Conservation (phyloP, 257 asterid species). For the Ballota nigra region DNA sequence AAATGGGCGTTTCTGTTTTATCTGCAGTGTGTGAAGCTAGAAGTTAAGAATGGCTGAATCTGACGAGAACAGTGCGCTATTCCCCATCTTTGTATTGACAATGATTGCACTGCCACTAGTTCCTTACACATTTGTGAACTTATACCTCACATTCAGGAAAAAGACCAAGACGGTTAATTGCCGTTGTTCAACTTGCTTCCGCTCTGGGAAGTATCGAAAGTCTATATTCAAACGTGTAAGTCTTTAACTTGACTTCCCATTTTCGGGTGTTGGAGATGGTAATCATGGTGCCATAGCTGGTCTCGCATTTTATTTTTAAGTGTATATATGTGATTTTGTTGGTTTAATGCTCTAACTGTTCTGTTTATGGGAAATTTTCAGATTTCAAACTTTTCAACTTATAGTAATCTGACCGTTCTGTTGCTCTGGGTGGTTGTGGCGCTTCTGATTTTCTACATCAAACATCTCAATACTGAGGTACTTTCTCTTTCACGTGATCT, state of each 20-base stretch:
- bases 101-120: conserved; percentile 92
- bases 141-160: conserved; percentile 58
- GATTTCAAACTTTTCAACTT: conserved; percentile 95
- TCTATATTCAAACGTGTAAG: conserved; percentile 87
- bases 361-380: conserved; percentile 37
- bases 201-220: conserved; percentile 90
- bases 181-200: conserved; percentile 85
- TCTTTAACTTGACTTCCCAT: conserved; percentile 8
- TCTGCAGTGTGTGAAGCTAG: conserved; percentile 33
- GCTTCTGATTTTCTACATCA: conserved; percentile 67
- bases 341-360: conserved; percentile 12
- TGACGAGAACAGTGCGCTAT: conserved; percentile 89
- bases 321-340: not conserved
- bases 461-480: conserved; percentile 86
- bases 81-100: conserved; percentile 91
- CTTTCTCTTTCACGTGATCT: conserved; percentile 19
- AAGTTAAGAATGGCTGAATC: conserved; percentile 67
- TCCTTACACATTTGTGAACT: conserved; percentile 80
- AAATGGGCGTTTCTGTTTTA: conserved; percentile 3
- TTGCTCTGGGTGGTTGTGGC: conserved; percentile 87
- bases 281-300: not conserved
- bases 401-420: conserved; percentile 85
- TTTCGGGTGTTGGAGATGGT: conserved; percentile 6
- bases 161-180: conserved; percentile 66
- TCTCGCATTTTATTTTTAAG: not conserved